phyloP scores from a whole-genome alignment of 2,329 filamentous ascomycete species.

The Aspergillus pseudoglaucus region DNA sequence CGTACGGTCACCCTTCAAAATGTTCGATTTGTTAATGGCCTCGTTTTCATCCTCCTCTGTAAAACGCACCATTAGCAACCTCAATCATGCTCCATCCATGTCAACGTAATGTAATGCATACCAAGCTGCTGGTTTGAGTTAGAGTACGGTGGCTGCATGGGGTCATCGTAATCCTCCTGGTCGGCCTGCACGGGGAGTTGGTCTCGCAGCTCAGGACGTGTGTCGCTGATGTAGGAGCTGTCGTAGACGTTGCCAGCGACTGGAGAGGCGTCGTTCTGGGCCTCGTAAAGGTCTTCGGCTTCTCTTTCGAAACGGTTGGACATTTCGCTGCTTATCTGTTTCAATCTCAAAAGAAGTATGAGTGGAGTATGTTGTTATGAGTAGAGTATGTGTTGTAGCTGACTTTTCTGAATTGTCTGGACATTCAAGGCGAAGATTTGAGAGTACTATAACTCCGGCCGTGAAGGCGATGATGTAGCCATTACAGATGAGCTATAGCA shows the following conservation, averaged over 20 bases:
- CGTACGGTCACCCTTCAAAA: constrained; percentile 16
- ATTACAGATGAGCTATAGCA: background rate
- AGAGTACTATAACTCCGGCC: background rate
- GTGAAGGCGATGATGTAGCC: background rate
- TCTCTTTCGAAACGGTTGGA: constrained; percentile 17
- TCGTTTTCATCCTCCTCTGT: constrained; percentile 16
- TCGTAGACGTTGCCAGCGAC: constrained; percentile 15
- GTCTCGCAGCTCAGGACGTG: constrained; percentile 7
- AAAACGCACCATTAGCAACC: background rate
- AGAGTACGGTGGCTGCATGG: constrained; percentile 23
- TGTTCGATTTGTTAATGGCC: constrained; percentile 16
- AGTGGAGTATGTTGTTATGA: background rate
- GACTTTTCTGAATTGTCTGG: background rate
- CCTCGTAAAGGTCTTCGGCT: constrained; percentile 24
- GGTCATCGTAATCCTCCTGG: constrained; percentile 18
- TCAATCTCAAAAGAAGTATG: background rate
- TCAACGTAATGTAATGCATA: constrained; percentile 10
- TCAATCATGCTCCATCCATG: background rate
- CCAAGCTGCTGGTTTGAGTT: constrained; percentile 23
- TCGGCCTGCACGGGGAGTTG: constrained; percentile 20
- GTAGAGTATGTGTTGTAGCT: background rate
- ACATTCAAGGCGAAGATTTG: background rate
- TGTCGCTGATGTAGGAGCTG: constrained; percentile 18
- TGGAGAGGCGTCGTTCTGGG: constrained; percentile 21
- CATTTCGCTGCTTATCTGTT: constrained; percentile 11